Evolutionary conservation across 2,329 filamentous ascomycete species (phyloP).

Genomic region (Fusarium sp.): DNA sequence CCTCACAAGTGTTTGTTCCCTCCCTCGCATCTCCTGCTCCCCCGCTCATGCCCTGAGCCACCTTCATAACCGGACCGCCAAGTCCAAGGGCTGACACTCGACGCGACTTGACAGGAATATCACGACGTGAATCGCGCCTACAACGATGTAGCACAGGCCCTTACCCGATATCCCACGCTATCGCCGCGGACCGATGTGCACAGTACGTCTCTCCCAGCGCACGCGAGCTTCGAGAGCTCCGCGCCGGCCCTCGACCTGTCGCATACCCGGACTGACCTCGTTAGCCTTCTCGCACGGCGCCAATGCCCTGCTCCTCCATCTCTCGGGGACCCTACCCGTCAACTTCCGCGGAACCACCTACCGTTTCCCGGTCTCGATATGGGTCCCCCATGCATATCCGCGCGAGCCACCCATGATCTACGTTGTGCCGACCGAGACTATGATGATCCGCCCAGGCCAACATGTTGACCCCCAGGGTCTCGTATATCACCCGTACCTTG

Average conservation of each 20-base stretch:
- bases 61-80: neutral
- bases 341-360: slow-evolving; percentile 90
- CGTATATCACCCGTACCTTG: slow-evolving; percentile 95
- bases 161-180: slow-evolving; percentile 83
- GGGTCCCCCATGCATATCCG: slow-evolving; percentile 93
- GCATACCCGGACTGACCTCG: slow-evolving; percentile 18
- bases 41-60: slow-evolving; percentile 11
- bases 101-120: slow-evolving; percentile 76
- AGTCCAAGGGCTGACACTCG: slow-evolving; percentile 16
- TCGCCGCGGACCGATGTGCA: slow-evolving; percentile 93
- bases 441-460: slow-evolving; percentile 91
- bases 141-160: slow-evolving; percentile 85
- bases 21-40: slow-evolving; percentile 1
- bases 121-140: slow-evolving; percentile 93
- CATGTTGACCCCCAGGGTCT: slow-evolving; percentile 94
- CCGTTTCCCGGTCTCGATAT: slow-evolving; percentile 90
- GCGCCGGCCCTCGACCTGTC: slow-evolving; percentile 2
- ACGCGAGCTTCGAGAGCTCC: slow-evolving; percentile 30
- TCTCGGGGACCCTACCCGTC: slow-evolving; percentile 91
- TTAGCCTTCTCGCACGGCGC: slow-evolving; percentile 88
- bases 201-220: slow-evolving; percentile 75
- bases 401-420: slow-evolving; percentile 87
- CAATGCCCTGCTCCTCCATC: slow-evolving; percentile 86
- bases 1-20: slow-evolving; percentile 74
- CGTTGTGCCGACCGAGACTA: slow-evolving; percentile 87